Conservation (phyloP, 2,329 filamentous ascomycete species). For the Coniochaeta sp. region DNA sequence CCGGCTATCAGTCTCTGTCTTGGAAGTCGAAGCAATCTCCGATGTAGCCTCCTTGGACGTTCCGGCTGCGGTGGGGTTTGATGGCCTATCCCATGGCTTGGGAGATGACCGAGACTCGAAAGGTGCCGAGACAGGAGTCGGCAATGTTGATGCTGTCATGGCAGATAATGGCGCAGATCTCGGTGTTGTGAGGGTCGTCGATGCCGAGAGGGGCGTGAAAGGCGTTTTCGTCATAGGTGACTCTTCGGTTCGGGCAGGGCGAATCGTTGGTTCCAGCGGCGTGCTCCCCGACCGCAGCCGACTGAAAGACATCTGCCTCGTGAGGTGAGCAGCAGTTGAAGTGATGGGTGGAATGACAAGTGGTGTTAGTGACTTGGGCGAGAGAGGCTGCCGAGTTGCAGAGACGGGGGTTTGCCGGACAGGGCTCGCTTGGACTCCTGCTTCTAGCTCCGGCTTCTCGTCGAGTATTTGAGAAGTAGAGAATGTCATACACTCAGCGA, state of each 20-base stretch:
- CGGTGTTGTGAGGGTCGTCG: conserved; percentile 32
- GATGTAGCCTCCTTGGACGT: conserved; percentile 19
- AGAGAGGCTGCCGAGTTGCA: conserved; percentile 29
- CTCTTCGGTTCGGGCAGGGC: conserved; percentile 34
- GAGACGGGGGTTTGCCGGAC: conserved; percentile 12
- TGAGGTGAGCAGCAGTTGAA: conserved; percentile 21
- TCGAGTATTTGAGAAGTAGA: conserved; percentile 23
- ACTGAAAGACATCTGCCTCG: conserved; percentile 32
- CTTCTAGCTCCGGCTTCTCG: conserved; percentile 22
- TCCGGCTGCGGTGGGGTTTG: conserved; percentile 14
- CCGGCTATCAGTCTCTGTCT: conserved; percentile 21
- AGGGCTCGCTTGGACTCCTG: conserved; percentile 12
- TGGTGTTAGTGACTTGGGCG: conserved; percentile 47
- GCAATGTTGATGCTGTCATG: conserved; percentile 31
- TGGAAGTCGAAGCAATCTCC: conserved; percentile 21
- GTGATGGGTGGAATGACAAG: conserved; percentile 45
- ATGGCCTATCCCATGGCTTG: conserved; percentile 33
- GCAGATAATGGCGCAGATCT: conserved; percentile 31
- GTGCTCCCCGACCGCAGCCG: conserved; percentile 39
- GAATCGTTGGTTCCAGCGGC: conserved; percentile 30
- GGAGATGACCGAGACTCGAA: conserved; percentile 35
- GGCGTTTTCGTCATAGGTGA: conserved; percentile 39
- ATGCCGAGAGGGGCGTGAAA: conserved; percentile 36
- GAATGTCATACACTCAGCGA: conserved; percentile 26
- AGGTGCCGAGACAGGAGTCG: conserved; percentile 44